Conservation (phyloP, 2,329 filamentous ascomycete genomes). For the Aspergillus sp. region DNA sequence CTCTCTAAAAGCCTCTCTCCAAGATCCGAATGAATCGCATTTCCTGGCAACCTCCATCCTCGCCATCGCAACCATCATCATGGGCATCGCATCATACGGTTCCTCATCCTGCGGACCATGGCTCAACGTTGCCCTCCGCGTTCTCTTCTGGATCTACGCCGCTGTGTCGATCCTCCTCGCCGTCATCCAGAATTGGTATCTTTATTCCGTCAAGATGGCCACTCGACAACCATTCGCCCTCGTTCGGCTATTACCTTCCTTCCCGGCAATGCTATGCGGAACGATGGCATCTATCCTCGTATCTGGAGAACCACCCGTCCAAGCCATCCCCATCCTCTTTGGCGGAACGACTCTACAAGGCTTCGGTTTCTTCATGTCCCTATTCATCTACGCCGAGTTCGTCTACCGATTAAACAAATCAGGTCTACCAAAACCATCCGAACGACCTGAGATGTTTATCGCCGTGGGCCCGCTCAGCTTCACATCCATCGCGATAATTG, state of each 20-base stretch:
- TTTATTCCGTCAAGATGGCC: conserved; percentile 4
- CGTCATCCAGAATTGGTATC: conserved; percentile 2
- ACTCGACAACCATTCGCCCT: conserved; percentile 15
- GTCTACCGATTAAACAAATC: conserved; percentile 38
- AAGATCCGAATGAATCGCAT: conserved; percentile 60
- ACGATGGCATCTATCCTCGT: conserved; percentile 32
- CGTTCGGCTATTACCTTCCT: conserved; percentile 9
- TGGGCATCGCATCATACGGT: conserved; percentile 59
- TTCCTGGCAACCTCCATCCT: conserved; percentile 66
- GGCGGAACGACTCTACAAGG: conserved; percentile 42
- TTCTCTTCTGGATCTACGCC: conserved; percentile 65
- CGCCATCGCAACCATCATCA: conserved; percentile 60
- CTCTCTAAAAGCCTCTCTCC: conserved; percentile 47
- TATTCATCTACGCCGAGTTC: conserved; percentile 43
- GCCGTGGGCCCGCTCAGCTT: conserved; percentile 46
- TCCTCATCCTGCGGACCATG: conserved; percentile 52
- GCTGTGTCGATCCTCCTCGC: conserved; percentile 31
- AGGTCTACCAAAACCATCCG: conserved; percentile 37
- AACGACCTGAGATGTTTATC: conserved; percentile 49
- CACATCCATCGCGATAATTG: conserved; percentile 43
- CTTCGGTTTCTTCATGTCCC: conserved; percentile 40
- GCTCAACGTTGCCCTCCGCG: conserved; percentile 53
- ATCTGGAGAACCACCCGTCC: conserved; percentile 20
- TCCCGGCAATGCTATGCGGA: conserved; percentile 33
- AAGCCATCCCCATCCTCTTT: conserved; percentile 38